Base-by-base conservation (phyloP, 345 rosid genomes). In the Iberis pinnata region DNA sequence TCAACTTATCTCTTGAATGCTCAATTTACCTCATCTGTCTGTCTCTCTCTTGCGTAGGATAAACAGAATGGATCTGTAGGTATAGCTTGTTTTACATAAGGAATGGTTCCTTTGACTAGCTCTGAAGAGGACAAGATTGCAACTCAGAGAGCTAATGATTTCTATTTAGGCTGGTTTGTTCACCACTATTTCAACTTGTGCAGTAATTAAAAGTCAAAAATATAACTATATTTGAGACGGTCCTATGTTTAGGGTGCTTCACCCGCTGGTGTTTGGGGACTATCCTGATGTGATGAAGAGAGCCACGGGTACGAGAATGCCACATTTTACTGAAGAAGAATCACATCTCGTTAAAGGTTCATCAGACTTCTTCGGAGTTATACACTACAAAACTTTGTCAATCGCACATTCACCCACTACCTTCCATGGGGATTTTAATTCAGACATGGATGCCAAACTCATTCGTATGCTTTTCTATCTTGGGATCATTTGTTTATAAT, bases 231-330 rank as follows among this genome's bases (percentile, higher is more conserved):
- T n/a, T n/a, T n/a, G n/a, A n/a, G n/a, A n/a, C n/a, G n/a, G n/a
- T n/a, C n/a, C n/a, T n/a, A n/a, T n/a, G 8, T 26, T 26, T 13
- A 87, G 93, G 89, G 37, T 76, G 38, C 33, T 66, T n/a, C 56
- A 84, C 58, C 89, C 93, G 1, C 53, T 87, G 69, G 67, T 80
- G 14, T 75, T 51, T 49, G 89, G 96, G 15, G 83, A 87, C 47
- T 87, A 83, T 57, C 93, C 96, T 5, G 56, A 67, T 24, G 53
- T 35, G 33, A 78, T 83, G 89, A 83, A 75, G 76, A 63, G 56
- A 51, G 76, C 42, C 52, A 79, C 50, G 5, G 87, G 81, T 12
- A 63, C 80, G 9, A 87, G 93, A 61, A 56, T 87, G 56, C 93
- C 89, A 20, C 24, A 33, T 43, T 81, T 87, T 62, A 70, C 78